Evolutionary conservation across 139 green algal genomes (phyloP), one percentile per base, ranked within the genome.

Genomic region (Coccomyxa sp.): DNA sequence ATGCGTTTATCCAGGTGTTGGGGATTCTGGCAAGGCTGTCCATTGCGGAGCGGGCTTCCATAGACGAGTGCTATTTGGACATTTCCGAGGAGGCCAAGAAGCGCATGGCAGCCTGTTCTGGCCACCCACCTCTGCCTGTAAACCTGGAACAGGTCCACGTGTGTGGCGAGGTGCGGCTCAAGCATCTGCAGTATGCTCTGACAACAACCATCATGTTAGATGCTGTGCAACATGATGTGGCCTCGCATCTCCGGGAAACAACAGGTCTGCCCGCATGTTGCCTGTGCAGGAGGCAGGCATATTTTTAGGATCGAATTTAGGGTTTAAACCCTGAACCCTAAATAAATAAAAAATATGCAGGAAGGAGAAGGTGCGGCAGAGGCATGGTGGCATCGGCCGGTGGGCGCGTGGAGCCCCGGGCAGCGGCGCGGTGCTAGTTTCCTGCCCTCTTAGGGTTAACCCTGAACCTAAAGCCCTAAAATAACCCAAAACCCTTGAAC

Each of bases 11-110:
- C 23, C 87, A 93, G 88, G 91, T 94, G 18, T 81, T 92, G 25
- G 84, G 83, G 13, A 86, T 95, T n/a, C 78, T 95, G 31, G 60
- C 83, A 9, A 77, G 88, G 9, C 31, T 84, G 28, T 81, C 83
- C 59, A 82, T 88, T 21, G 90, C 86, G 18, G 94, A 97, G 88
- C 85, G 91, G 0, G 94, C 94, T 0, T 95, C 89, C 58, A 95
- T 97, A 57, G 94, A 97, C 77, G 94, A 97, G 85, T 92, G 88
- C 59, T 97, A 96, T 81, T 81, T 97, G 51, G 93, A 97, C 79
- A 60, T 97, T 0, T 96, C 91, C n/a, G 84, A 86, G 63, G 91
- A 85, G 32, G 91, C 90, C 25, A 60, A 83, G 27, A 75, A 71
- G n/a, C 66, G 86, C 80, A 82, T 95, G 80, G 81, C 80, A 57